Base-by-base conservation (phyloP, 257 asterid genomes). In the Nicotiana tomentosiformis region DNA sequence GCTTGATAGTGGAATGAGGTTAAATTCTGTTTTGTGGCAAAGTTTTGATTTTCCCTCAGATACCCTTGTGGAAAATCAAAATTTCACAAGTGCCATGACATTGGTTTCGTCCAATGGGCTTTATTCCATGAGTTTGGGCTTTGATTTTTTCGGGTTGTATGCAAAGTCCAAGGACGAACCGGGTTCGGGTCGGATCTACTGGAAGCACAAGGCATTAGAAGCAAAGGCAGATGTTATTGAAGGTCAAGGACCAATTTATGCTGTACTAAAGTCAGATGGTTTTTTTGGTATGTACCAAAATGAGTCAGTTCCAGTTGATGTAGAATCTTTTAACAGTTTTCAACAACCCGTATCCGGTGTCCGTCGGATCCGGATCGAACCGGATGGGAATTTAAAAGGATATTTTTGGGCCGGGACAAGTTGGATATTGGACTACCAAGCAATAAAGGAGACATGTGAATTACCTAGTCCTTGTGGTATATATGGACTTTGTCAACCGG, bases 351-450 rank as follows among this genome's bases (percentile, higher is more conserved):
- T 83, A 2, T 46, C 92, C 33, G 98, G 97, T 1, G 84, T 82
- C 5, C 91, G 96, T 26, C 93, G 98, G 88, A 83, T 96, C 82
- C 87, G 87, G 4, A 20, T 96, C 30, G 98, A 96, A 83, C 84
- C 94, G 30, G 98, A 96, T 6, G 98, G 98, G 0, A 93, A 96
- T 33, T 76, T 96, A 0, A 93, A 90, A 65, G 99, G 92, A 0
- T 96, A 93, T 70, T 96, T 89, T 86, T 96, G 99, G 99, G 85
- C 90, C 85, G 99, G 99, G 87, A 87, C 96, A 39, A 77, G 57
- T 43, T 96, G 99, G 99, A 5, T 74, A 1, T 6, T 90, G 53
- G 99, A 96, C 60, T 96, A 93, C 66, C 84, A 87, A 68, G 93
- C 91, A 6, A 91, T 96, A 74, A 32, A 92, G 84, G 95, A 90